Base-by-base conservation (phyloP, 148 eudicot genomes). In the Camellia granthamiana region DNA sequence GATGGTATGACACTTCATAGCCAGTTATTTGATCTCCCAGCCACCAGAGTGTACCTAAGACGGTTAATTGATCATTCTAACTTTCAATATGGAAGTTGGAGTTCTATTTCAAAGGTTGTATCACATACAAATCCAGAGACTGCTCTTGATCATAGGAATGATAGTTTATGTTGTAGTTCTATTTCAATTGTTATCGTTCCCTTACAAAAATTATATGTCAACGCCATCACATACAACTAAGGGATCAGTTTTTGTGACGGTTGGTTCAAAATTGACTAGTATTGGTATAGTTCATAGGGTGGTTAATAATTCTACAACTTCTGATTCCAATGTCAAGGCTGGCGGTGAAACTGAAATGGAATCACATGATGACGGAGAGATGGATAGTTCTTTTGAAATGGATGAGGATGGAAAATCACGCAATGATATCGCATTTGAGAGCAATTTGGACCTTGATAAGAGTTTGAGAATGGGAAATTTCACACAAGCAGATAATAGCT, bases 111-210 rank as follows among this genome's bases (percentile, higher is more conserved):
- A 46, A 68, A 78, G 83, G 66, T 58, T 81, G 46, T 72, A 44
- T 79, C 66, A 42, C 49, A 47, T 85, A 18, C 77, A 72, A 61
- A 81, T 81, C 76, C 58, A 73, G 78, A 79, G 81, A 62, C 81
- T 91, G 11, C 43, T 88, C 21, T 75, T 75, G 46, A 19, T 87
- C 47, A 64, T 83, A 72, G 89, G 82, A 56, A 68, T 85, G 77
- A 49, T 84, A 3, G 88, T 70, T 65, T 66, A 65, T 56, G 14
- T 88, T 77, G 23, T 80, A 18, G 78, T 85, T 79, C 63, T 88
- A 9, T 70, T 55, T 67, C 90, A 91, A 71, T 84, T 86, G 30
- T 82, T 69, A 64, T 87, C 30, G 63, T 69, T 82, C 78, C 84
- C 82, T 72, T 79, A 79, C 70, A 66, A 61, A 60, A 81, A 46